These are phyloP conservation scores for Tolypocladium ophioglossoides DNA, from an alignment of 2,329 filamentous ascomycete species.

Conservation along the genomic window DNA sequence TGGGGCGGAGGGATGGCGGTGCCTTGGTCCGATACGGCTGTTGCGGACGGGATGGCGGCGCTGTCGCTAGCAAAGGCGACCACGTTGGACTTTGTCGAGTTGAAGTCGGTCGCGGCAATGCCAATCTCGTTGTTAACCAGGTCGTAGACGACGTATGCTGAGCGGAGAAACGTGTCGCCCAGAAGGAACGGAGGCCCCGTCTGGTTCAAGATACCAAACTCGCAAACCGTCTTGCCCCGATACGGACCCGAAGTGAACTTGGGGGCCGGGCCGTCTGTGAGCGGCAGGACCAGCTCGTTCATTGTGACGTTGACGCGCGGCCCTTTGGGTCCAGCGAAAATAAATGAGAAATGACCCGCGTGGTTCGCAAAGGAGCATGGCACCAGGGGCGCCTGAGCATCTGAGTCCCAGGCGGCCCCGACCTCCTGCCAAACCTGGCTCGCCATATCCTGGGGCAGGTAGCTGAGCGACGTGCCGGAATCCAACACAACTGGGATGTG, in stretches of 20 bases:
- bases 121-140: conserved; percentile 46
- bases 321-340: conserved; percentile 36
- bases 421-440: conserved; percentile 42
- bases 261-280: conserved; percentile 23
- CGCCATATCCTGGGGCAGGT: conserved; percentile 53
- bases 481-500: conserved; percentile 58
- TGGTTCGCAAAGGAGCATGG: conserved; percentile 37
- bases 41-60: conserved; percentile 40
- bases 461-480: conserved; percentile 63
- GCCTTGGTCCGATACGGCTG: conserved; percentile 28
- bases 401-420: conserved; percentile 34
- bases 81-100: conserved; percentile 37
- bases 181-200: conserved; percentile 33
- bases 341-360: conserved; percentile 41
- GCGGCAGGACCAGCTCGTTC: conserved; percentile 43
- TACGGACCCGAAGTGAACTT: conserved; percentile 30
- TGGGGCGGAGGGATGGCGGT: conserved; percentile 12
- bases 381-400: conserved; percentile 30
- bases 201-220: conserved; percentile 46
- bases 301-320: conserved; percentile 41
- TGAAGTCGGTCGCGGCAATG: conserved; percentile 45
- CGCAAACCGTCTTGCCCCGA: conserved; percentile 35
- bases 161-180: conserved; percentile 48
- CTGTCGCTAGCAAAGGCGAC: conserved; percentile 38
- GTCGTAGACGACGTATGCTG: conserved; percentile 51